Conservation (phyloP, 179 eudicot genomes). For the Spergularia azorica region DNA sequence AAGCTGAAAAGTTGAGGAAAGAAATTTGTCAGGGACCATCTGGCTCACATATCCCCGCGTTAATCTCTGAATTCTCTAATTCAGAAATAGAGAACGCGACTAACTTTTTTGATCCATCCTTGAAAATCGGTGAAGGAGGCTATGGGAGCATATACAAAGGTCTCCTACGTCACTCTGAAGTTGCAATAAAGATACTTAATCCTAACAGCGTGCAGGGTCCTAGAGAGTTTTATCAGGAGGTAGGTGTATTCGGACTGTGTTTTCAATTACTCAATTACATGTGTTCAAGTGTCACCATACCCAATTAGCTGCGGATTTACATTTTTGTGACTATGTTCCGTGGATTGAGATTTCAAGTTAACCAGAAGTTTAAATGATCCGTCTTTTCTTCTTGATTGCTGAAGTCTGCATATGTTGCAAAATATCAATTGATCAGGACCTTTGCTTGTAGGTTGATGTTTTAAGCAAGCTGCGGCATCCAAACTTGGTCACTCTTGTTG, state of each 20-base stretch:
- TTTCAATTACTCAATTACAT: neutral
- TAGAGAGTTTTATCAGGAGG: constrained; percentile 80
- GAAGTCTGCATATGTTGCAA: neutral
- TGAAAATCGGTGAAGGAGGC: constrained; percentile 84
- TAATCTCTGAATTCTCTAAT: constrained; percentile 22
- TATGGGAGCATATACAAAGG: constrained; percentile 70
- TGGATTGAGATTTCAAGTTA: too few relatives aligned
- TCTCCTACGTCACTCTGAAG: constrained; percentile 61
- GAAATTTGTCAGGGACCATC: constrained; percentile 39
- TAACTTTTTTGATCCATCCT: constrained; percentile 43
- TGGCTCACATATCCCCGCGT: constrained; percentile 20
- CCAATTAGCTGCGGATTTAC: too few relatives aligned
- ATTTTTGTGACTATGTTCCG: too few relatives aligned
- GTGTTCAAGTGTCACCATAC: neutral
- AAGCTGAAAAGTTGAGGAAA: constrained; percentile 47
- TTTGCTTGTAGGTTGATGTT: constrained; percentile 55
- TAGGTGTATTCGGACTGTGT: constrained; percentile 19
- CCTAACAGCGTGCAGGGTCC: constrained; percentile 67
- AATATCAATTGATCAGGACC: neutral
- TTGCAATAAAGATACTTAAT: constrained; percentile 70
- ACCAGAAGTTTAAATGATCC: too few relatives aligned
- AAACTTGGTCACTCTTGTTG: constrained; percentile 73
- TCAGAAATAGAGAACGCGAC: constrained; percentile 71
- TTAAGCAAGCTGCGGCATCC: constrained; percentile 84
- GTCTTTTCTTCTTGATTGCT: too few relatives aligned